phyloP scores from a whole-genome alignment of 2,329 filamentous ascomycete species.

The Nakataea oryzae region DNA sequence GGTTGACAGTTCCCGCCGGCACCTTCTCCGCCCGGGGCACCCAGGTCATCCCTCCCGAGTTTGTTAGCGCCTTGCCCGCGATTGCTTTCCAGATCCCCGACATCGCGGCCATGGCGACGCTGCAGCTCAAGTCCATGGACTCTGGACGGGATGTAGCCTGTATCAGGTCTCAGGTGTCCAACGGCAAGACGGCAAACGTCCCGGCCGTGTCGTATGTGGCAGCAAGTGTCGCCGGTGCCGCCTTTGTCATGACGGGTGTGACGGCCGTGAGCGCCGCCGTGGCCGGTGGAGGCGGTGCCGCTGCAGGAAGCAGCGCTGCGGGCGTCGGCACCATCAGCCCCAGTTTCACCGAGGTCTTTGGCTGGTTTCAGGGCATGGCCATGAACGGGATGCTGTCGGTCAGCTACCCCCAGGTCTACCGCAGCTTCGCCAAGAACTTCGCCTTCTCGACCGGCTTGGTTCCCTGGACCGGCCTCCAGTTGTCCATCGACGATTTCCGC shows the following conservation, averaged over 20 bases:
- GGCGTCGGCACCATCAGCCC: constrained; percentile 63
- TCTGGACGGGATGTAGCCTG: constrained; percentile 61
- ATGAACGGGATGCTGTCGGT: constrained; percentile 96
- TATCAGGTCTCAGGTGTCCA: constrained; percentile 69
- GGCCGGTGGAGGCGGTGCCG: constrained; percentile 39
- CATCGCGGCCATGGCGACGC: constrained; percentile 72
- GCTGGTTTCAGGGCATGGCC: constrained; percentile 88
- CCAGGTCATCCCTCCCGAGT: constrained; percentile 61
- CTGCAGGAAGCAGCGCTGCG: constrained; percentile 33
- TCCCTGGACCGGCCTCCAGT: constrained; percentile 71
- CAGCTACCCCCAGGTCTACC: constrained; percentile 76
- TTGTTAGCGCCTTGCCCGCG: constrained; percentile 64
- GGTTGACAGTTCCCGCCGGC: constrained; percentile 55
- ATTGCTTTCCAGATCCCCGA: constrained; percentile 91
- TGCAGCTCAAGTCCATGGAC: constrained; percentile 59
- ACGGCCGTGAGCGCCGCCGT: constrained; percentile 56
- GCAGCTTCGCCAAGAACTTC: constrained; percentile 87
- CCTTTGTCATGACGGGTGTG: constrained; percentile 62
- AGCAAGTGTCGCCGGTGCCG: constrained; percentile 75
- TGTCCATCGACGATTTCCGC: constrained; percentile 76
- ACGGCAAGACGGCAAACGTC: constrained; percentile 73
- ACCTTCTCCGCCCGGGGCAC: constrained; percentile 62
- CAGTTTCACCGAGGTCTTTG: constrained; percentile 74
- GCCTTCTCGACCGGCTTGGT: constrained; percentile 81
- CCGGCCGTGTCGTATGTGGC: constrained; percentile 75